Conservation (phyloP, 352 stramenopile genomes). For the Phytophthora kernoviae region DNA sequence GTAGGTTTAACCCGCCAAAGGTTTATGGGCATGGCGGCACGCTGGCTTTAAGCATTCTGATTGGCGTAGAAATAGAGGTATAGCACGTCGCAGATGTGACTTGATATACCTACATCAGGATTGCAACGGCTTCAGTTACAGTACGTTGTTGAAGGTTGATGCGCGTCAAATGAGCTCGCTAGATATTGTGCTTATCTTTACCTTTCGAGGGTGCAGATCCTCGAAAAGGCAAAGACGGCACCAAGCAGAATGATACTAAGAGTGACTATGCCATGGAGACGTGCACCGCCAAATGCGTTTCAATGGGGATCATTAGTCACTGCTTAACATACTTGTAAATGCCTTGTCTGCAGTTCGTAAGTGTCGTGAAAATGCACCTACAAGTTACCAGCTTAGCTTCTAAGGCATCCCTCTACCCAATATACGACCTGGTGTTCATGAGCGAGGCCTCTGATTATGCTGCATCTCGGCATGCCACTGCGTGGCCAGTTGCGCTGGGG, state of each 20-base stretch:
- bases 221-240: constrained; percentile 20
- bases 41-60: neutral
- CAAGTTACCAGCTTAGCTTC: neutral
- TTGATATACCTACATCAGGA: neutral
- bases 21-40: constrained; percentile 32
- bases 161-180: neutral
- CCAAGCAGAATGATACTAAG: neutral
- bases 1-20: neutral
- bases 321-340: too few species aligned
- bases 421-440: too few species aligned
- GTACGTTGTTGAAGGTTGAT: neutral
- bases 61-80: constrained; percentile 20
- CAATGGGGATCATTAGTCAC: too few species aligned
- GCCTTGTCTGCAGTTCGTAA: neutral
- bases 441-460: constrained; percentile 8
- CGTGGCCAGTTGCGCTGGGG: constrained; percentile 19
- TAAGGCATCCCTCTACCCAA: too few species aligned
- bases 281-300: too few species aligned
- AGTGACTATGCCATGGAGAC: too few species aligned
- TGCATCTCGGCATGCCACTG: constrained; percentile 29
- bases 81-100: constrained; percentile 30
- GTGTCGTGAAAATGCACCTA: too few species aligned
- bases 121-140: neutral
- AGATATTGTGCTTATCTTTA: neutral
- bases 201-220: neutral